A percentile compares a stretch with the other conserved stretches of the same genome.
These are phyloP conservation scores for Puccinia horiana DNA, from an alignment of 1,284 basidiomycete genomes.

Conservation along the genomic window DNA sequence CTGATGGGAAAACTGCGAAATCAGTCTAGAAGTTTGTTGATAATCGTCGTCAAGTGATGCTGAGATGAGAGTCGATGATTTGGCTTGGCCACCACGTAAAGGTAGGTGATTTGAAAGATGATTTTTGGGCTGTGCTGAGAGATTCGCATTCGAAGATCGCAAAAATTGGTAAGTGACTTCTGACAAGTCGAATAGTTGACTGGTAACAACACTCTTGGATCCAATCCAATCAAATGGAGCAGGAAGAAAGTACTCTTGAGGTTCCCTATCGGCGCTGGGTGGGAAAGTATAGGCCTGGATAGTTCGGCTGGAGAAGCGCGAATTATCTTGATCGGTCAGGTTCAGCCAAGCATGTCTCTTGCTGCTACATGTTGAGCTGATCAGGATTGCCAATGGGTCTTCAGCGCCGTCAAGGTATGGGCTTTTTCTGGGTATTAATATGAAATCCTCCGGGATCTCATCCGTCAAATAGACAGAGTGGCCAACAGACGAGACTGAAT, in stretches of 20 bases:
- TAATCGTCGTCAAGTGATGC: slow-evolving; percentile 22
- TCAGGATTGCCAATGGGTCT: slow-evolving; percentile 71
- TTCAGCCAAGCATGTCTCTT: slow-evolving; percentile 12
- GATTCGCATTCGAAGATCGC: neutral
- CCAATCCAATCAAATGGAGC: slow-evolving; percentile 46
- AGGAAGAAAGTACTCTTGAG: slow-evolving; percentile 29
- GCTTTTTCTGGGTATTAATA: slow-evolving; percentile 70
- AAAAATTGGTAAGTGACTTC: slow-evolving; percentile 33
- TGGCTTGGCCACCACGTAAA: slow-evolving; percentile 33
- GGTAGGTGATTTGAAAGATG: neutral
- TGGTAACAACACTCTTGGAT: slow-evolving; percentile 36
- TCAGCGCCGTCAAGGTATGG: slow-evolving; percentile 72
- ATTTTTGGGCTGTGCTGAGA: neutral
- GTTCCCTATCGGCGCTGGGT: slow-evolving; percentile 2
- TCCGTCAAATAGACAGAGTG: slow-evolving; percentile 68
- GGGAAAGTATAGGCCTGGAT: slow-evolving; percentile 40
- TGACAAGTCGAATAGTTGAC: slow-evolving; percentile 39
- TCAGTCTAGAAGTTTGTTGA: slow-evolving; percentile 14
- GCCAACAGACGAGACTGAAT: slow-evolving; percentile 66
- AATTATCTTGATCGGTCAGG: neutral
- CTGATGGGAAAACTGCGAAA: slow-evolving; percentile 28
- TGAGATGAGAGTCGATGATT: slow-evolving; percentile 13
- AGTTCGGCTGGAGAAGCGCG: slow-evolving; percentile 19
- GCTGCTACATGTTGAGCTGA: slow-evolving; percentile 55
- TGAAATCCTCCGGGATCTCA: slow-evolving; percentile 73